phyloP scores from a whole-genome alignment of 1,139 yeast genomes.

The Magnusiomyces tetraspermus region DNA sequence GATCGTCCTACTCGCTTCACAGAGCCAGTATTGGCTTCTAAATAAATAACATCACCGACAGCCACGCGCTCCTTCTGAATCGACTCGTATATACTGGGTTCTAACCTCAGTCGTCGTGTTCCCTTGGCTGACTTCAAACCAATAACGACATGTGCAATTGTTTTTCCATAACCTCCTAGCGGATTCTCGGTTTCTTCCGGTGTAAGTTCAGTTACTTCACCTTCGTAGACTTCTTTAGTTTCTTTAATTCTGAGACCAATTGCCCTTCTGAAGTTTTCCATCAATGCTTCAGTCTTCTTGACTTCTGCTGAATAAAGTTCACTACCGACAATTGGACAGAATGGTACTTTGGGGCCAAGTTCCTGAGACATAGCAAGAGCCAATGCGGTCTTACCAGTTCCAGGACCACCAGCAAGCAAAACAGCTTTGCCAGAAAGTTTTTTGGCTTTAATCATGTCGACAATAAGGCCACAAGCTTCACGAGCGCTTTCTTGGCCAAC shows the following conservation, averaged over 20 bases:
- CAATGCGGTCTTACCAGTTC: slow-evolving; percentile 95
- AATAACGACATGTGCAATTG: slow-evolving; percentile 86
- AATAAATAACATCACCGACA: slow-evolving; percentile 92
- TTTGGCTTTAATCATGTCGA: slow-evolving; percentile 84
- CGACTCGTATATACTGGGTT: slow-evolving; percentile 91
- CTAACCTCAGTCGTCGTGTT: slow-evolving; percentile 82
- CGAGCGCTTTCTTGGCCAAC: slow-evolving; percentile 93
- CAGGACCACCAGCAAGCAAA: slow-evolving; percentile 93
- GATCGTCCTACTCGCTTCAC: slow-evolving; percentile 96
- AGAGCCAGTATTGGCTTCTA: slow-evolving; percentile 95
- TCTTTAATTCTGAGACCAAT: slow-evolving; percentile 94
- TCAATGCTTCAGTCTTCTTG: slow-evolving; percentile 89
- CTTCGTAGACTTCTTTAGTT: slow-evolving; percentile 96
- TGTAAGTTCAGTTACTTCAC: slow-evolving; percentile 91
- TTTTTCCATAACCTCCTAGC: slow-evolving; percentile 94
- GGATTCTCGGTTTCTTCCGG: slow-evolving; percentile 98
- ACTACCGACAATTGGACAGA: slow-evolving; percentile 94
- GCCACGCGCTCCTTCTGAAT: slow-evolving; percentile 92
- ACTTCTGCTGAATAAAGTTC: slow-evolving; percentile 96
- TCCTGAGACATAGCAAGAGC: slow-evolving; percentile 96
- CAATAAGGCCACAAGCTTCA: slow-evolving; percentile 95
- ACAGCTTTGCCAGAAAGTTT: slow-evolving; percentile 97
- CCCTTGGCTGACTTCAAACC: slow-evolving; percentile 96
- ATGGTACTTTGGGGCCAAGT: slow-evolving; percentile 96
- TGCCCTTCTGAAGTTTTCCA: slow-evolving; percentile 96